Conservation (phyloP, 148 eudicot species). For the Rhododendron simsii region DNA sequence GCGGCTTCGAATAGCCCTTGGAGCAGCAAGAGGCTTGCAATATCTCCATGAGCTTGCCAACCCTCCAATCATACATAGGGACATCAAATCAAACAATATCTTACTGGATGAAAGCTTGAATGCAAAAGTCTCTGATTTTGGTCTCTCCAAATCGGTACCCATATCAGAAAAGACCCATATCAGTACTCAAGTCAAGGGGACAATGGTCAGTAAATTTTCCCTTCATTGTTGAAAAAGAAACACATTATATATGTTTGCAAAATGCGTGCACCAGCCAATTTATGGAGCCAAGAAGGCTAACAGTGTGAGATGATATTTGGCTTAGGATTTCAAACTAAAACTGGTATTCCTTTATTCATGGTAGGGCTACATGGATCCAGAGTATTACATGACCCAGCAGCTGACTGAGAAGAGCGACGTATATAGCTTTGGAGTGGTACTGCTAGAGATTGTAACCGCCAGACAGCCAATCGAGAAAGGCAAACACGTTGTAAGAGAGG, state of each 20-base stretch:
- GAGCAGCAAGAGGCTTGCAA: constrained; percentile 22
- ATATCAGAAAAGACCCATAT: constrained; percentile 13
- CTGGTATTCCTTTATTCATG: background rate
- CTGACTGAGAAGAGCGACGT: constrained; percentile 8
- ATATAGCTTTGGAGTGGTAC: constrained; percentile 16
- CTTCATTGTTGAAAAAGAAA: background rate
- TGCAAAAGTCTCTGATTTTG: constrained; percentile 26
- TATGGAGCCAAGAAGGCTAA: background rate
- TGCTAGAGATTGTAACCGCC: constrained; percentile 54
- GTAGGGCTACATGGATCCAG: constrained; percentile 24
- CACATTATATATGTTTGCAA: background rate
- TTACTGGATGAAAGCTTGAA: constrained; percentile 19
- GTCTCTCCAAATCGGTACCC: constrained; percentile 17
- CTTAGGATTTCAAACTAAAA: background rate
- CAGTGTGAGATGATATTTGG: background rate
- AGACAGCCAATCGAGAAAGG: constrained; percentile 64
- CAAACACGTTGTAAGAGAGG: constrained; percentile 52
- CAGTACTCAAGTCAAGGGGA: constrained; percentile 31
- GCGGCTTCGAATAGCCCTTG: constrained; percentile 19
- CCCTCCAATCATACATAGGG: constrained; percentile 26
- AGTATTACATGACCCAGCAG: constrained; percentile 19
- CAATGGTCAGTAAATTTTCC: constrained; percentile 14
- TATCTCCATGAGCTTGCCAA: constrained; percentile 30
- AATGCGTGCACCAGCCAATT: background rate
- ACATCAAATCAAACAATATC: constrained; percentile 23